Evolutionary conservation across 495 filamentous ascomycete genomes (phyloP).

Genomic region (Articulospora tetracladia): DNA sequence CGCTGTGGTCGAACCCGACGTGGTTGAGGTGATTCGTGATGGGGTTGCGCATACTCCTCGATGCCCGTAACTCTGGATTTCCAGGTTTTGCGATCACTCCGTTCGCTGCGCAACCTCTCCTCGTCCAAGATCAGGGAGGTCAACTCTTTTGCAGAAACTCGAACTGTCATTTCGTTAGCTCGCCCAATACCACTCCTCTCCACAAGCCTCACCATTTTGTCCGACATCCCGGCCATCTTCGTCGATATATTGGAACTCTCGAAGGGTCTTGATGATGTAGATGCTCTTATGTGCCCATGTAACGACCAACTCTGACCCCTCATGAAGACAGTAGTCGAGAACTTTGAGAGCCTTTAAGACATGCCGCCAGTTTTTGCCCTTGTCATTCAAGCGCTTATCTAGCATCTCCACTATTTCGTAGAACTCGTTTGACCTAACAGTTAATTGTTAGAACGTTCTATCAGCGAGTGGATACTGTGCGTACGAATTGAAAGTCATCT

Average conservation of each 20-base stretch:
- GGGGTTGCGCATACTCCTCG: conserved; percentile 66
- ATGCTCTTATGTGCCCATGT: conserved; percentile 98
- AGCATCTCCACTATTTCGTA: conserved; percentile 99
- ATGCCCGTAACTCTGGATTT: conserved; percentile 93
- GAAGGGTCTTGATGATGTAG: conserved; percentile 96
- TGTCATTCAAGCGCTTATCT: conserved; percentile 97
- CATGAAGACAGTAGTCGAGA: conserved; percentile 96
- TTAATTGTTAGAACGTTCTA: conserved; percentile 5
- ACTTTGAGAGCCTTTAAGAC: conserved; percentile 98
- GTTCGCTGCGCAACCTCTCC: conserved; percentile 86
- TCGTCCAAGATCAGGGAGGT: conserved; percentile 94
- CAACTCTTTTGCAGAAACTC: conserved; percentile 93
- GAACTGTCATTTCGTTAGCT: conserved; percentile 54
- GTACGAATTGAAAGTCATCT: conserved; percentile 95
- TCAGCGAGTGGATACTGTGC: conserved; percentile 23
- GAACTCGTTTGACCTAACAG: conserved; percentile 82
- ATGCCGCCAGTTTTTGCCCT: conserved; percentile 99
- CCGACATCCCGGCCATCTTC: conserved; percentile 94
- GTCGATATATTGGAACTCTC: conserved; percentile 94
- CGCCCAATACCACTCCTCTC: neutral
- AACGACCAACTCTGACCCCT: conserved; percentile 93
- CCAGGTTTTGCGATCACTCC: conserved; percentile 90
- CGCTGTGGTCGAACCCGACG: conserved; percentile 37
- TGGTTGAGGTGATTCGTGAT: conserved; percentile 34
- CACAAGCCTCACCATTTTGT: conserved; percentile 68